phyloP scores from a whole-genome alignment of 768 basidiomycete genomes.

The Serendipita sp. region DNA sequence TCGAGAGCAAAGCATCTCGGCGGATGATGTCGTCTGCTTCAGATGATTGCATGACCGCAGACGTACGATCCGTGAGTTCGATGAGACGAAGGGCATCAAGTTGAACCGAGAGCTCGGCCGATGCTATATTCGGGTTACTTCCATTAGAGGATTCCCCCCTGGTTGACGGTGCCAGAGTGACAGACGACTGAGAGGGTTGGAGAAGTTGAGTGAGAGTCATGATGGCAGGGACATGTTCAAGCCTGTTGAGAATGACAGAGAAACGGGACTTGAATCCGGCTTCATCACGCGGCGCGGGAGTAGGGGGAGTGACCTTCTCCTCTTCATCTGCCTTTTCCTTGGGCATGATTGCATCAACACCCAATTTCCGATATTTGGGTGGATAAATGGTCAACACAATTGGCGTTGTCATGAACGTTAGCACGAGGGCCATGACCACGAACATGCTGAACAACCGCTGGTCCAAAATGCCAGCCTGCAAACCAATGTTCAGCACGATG shows the following conservation, averaged over 20 bases:
- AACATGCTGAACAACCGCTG: constrained; percentile 49
- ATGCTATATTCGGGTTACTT: not conserved
- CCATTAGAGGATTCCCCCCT: not conserved
- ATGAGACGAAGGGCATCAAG: constrained; percentile 73
- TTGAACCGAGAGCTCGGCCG: constrained; percentile 21
- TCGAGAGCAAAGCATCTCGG: constrained; percentile 54
- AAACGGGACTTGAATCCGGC: constrained; percentile 43
- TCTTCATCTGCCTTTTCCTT: constrained; percentile 11
- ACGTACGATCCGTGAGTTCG: constrained; percentile 56
- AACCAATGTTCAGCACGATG: constrained; percentile 90
- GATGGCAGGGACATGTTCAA: constrained; percentile 77
- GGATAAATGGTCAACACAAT: constrained; percentile 54
- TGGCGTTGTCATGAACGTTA: constrained; percentile 81
- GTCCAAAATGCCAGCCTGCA: constrained; percentile 62
- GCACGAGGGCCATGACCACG: constrained; percentile 63
- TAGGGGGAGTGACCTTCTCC: not conserved
- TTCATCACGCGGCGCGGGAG: constrained; percentile 12
- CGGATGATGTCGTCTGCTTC: constrained; percentile 51
- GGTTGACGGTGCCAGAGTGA: not conserved
- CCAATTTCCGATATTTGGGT: constrained; percentile 37
- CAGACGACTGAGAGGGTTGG: constrained; percentile 23
- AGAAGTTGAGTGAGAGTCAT: constrained; percentile 84
- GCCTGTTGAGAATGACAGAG: constrained; percentile 74
- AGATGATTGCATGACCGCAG: constrained; percentile 46
- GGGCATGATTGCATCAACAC: constrained; percentile 16